Evolutionary conservation across 257 asterid genomes (phyloP), one percentile per base, ranked within the genome.

Genomic region (Cordia subcordata): DNA sequence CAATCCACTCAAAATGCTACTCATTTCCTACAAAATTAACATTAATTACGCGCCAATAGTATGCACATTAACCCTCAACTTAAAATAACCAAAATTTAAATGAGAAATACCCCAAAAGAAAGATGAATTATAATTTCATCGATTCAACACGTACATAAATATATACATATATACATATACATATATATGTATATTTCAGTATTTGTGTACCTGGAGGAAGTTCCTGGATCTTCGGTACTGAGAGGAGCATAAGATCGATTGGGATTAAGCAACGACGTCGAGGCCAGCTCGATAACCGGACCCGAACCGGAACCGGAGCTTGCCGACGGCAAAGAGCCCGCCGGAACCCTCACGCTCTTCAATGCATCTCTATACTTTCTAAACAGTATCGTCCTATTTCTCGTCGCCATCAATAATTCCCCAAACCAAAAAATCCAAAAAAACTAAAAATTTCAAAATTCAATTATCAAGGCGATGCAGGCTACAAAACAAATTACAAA

Each of bases 351-450:
- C 45, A 92, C 96, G 76, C 91, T 86, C 79, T 85, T 92, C 74
- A 88, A 64, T 16, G 96, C 94, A 77, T 92, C 99, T 69, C 99
- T 78, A 47, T 85, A 86, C 80, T 85, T 88, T 72, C 83, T 78
- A 50, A 72, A 92, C 91, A 86, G 61, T 65, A 88, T 70, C 53
- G 99, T 88, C 76, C 97, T 64, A 69, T 92, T 92, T 80, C 97
- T 85, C 70, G 95, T 79, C 74, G 99, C 95, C 99, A 92, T 92
- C 64, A 17, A 66, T 53, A 17, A 17, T 20, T n/a, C 65, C 17
- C 38, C 46, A 4, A 27, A 27, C 4, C 3, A 27, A 27, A 50
- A 56, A 20, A n/a, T n/a, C n/a, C n/a, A n/a, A 23, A 39, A 19
- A 57, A 50, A 42, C 35, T 27, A 27, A 10, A 55, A 52, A 13